phyloP scores from a whole-genome alignment of 805 yeast genomes.

The Candida nanaspora region DNA sequence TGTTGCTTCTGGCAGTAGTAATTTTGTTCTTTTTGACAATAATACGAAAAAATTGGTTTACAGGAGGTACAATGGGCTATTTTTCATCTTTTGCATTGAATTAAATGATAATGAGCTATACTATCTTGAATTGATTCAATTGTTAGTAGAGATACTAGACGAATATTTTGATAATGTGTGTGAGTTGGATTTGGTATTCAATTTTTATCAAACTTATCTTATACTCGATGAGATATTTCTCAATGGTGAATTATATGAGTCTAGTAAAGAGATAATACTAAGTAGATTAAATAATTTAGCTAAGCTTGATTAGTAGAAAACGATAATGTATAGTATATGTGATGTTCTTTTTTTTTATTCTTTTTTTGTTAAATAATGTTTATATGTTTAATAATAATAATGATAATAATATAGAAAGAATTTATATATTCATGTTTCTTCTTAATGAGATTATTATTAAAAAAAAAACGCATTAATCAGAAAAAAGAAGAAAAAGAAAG shows the following conservation, averaged over 20 bases:
- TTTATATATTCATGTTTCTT: background rate
- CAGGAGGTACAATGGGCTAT: conserved; percentile 86
- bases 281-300: conserved; percentile 62
- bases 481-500: no score
- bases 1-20: conserved; percentile 5
- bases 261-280: conserved; percentile 62
- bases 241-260: conserved; percentile 88
- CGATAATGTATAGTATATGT: no score
- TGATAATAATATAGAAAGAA: background rate
- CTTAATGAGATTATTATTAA: conserved; percentile 2
- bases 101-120: conserved; percentile 74
- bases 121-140: conserved; percentile 76
- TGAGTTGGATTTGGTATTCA: conserved; percentile 88
- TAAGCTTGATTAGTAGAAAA: conserved; percentile 49
- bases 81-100: conserved; percentile 79
- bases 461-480: no score
- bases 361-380: background rate
- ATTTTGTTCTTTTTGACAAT: conserved; percentile 38
- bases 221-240: conserved; percentile 82
- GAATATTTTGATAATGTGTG: conserved; percentile 85
- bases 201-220: conserved; percentile 76
- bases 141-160: conserved; percentile 85
- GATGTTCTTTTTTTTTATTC: background rate
- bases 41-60: conserved; percentile 60
- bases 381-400: background rate